Evolutionary conservation across 2,329 filamentous ascomycete species (phyloP), one percentile per base, ranked within the genome.

Genomic region (Arthrocladium fulminans): DNA sequence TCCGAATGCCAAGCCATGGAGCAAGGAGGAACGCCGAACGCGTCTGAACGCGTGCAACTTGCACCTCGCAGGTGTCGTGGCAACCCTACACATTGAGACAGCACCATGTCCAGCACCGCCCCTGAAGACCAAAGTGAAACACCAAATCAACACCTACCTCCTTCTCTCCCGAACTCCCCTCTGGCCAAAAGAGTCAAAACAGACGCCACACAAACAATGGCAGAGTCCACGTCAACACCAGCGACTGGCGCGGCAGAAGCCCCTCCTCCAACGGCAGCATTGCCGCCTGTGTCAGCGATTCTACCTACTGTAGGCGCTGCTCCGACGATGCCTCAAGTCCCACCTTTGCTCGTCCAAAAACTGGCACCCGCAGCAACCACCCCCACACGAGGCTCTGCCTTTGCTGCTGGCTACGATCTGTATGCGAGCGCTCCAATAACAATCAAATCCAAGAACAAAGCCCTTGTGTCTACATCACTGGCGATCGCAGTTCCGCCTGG

Each of bases 321-420:
- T 48, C 51, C 35, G 51, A 51, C 44, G 49, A 50, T 50, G 47
- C 20, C 49, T 47, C n/a, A 54, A 57, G 17, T 65, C 27, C 81
- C 82, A n/a, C 72, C 83, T 2, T 76, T 95, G 45, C 79, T 88
- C 53, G 81, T 98, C 69, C 90, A 96, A 76, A 88, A 94, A 68
- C 82, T 97, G 51, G 84, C 84, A 7, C 73, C 81, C 30, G 80
- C 83, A 54, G 92, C 84, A n/a, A 79, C 77, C 40, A 75, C 89
- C 20, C 92, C 92, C 9, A 97, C 88, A 0, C 82, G 90, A 48
- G 92, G 92, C 57, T 94, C 86, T 57, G 84, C 82, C 45, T 89
- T 86, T 62, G 87, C 92, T 1, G 92, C 92, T 1, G 92, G 92
- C 29, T 97, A 97, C 70, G 92, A 98, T 67, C 64, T 98, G 50